phyloP scores from a whole-genome alignment of 495 filamentous ascomycete species.

The Xylaria palmicola region DNA sequence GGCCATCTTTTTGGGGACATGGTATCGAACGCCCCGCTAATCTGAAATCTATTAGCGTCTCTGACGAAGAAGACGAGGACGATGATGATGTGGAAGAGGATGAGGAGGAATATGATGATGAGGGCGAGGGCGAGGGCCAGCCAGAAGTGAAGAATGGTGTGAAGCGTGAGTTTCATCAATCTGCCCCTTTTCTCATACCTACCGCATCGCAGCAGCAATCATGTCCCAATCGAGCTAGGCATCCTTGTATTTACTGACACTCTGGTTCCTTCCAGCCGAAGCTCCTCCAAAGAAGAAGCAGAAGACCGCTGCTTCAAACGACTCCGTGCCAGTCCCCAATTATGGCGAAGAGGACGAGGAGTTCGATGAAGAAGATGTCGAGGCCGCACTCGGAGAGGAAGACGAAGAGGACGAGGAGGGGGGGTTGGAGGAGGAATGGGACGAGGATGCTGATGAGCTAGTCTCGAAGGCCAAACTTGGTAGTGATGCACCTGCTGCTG shows the following conservation, averaged over 20 bases:
- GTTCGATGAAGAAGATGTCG: constrained; percentile 37
- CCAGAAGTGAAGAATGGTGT: constrained; percentile 31
- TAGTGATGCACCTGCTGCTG: constrained; percentile 31
- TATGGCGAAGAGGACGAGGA: constrained; percentile 35
- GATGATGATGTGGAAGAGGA: constrained; percentile 42
- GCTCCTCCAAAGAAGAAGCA: constrained; percentile 51
- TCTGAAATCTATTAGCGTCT: constrained; percentile 17
- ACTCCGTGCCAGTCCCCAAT: constrained; percentile 26
- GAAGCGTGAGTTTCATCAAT: constrained; percentile 25
- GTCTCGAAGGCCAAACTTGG: constrained; percentile 27
- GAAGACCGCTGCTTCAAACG: constrained; percentile 37
- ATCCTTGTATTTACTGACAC: constrained; percentile 13
- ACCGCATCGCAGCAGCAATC: background rate
- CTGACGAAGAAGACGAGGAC: constrained; percentile 36
- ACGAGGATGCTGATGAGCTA: constrained; percentile 33
- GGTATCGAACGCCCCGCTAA: background rate
- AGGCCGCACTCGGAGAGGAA: constrained; percentile 34
- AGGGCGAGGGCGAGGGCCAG: constrained; percentile 31
- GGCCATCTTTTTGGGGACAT: background rate
- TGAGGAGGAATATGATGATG: constrained; percentile 41
- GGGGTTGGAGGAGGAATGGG: constrained; percentile 29
- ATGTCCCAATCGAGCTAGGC: background rate
- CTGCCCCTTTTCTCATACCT: background rate
- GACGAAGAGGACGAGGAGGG: constrained; percentile 39
- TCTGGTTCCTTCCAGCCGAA: constrained; percentile 23